Percentiles rank a stretch among this genome's conserved stretches.
Conservation (phyloP, 1,284 basidiomycete species). For the Sporisorium sorghi region DNA sequence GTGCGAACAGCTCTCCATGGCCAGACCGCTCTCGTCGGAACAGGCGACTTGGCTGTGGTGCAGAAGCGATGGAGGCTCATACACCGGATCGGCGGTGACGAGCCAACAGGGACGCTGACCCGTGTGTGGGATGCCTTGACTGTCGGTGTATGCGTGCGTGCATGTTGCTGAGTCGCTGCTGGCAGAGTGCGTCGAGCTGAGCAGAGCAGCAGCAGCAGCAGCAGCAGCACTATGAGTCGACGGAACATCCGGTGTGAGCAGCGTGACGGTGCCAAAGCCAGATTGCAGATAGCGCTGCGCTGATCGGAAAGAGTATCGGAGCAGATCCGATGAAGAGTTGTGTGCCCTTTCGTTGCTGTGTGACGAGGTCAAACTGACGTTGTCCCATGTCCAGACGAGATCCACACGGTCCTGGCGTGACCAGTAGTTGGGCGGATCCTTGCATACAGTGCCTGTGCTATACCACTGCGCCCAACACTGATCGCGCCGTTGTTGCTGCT, state of each 20-base stretch:
- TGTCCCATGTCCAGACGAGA: constrained; percentile 31
- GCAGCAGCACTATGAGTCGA: too few relatives aligned
- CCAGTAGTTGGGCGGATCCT: constrained; percentile 10
- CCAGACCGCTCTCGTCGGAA: not conserved
- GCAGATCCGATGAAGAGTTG: constrained; percentile 16
- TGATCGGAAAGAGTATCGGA: constrained; percentile 43
- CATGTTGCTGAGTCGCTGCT: constrained; percentile 3
- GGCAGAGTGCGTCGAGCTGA: too few relatives aligned
- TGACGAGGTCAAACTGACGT: constrained; percentile 5
- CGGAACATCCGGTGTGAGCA: constrained; percentile 37
- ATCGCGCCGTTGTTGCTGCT: not conserved
- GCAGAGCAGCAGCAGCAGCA: too few relatives aligned
- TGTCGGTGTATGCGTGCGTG: constrained; percentile 15
- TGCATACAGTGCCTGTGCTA: constrained; percentile 20
- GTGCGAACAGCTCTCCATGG: not conserved
- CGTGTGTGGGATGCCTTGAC: not conserved
- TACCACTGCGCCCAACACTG: constrained; percentile 36
- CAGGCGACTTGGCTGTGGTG: constrained; percentile 36
- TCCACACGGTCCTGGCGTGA: constrained; percentile 22
- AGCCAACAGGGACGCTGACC: constrained; percentile 44
- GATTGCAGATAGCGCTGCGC: constrained; percentile 24
- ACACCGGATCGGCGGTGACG: constrained; percentile 9
- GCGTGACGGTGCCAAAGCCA: constrained; percentile 31
- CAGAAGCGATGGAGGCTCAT: constrained; percentile 15
- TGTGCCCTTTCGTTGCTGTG: not conserved